phyloP scores from a whole-genome alignment of 2,329 filamentous ascomycete species.

The Aspergillus melleus region DNA sequence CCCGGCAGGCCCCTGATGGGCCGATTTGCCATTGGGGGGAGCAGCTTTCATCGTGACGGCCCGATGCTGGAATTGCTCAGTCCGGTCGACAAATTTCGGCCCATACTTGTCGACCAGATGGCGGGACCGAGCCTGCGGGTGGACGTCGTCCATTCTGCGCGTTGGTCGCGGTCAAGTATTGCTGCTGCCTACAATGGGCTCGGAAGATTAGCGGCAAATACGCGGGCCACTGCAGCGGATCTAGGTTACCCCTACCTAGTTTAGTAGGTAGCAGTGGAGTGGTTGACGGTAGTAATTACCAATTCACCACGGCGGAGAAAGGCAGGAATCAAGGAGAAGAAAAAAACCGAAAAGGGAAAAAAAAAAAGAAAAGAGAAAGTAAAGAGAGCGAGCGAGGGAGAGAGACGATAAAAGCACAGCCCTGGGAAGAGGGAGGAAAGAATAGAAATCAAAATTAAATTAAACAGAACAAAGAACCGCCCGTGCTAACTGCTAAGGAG shows the following conservation, averaged over 20 bases:
- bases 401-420: too few species aligned
- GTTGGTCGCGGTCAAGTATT: neutral
- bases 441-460: too few species aligned
- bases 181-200: neutral
- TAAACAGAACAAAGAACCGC: too few species aligned
- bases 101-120: conserved; percentile 35
- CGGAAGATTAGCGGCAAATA: neutral
- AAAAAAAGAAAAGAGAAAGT: neutral
- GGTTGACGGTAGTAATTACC: neutral
- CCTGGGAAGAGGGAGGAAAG: too few species aligned
- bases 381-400: too few species aligned
- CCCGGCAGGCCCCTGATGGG: conserved; percentile 59
- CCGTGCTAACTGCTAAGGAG: too few species aligned
- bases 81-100: conserved; percentile 40
- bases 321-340: neutral
- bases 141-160: conserved; percentile 13
- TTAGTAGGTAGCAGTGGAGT: neutral
- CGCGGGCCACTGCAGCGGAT: neutral
- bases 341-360: neutral
- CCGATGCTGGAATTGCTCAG: conserved; percentile 41
- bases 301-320: neutral
- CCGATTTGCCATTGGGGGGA: conserved; percentile 3
- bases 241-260: neutral
- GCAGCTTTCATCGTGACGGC: conserved; percentile 26
- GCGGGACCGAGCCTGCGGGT: conserved; percentile 21